Evolutionary conservation across 2,329 filamentous ascomycete genomes (phyloP), one percentile per base, ranked within the genome.

Genomic region (Pseudogymnoascus sp.): DNA sequence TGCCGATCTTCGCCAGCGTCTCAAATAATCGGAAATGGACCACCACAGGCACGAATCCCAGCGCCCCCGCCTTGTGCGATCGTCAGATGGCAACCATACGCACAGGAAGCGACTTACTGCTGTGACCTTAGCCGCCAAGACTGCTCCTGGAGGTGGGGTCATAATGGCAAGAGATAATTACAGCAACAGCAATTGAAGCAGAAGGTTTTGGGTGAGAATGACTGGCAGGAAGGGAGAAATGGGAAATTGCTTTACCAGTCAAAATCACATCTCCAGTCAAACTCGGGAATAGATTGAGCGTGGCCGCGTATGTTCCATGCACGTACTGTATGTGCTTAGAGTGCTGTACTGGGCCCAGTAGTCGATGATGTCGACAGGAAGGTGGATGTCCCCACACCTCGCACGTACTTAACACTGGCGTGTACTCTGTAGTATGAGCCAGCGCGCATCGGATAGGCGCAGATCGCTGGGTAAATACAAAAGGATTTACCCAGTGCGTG

Each of bases 11-110:
- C 6, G 71, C 70, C 1, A 76, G 61, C 22, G 68, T 66, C 16
- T 66, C 63, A 59, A 76, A 76, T 10, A 76, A 66, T 46, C 72
- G 63, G 63, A 76, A 76, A 35, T 74, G 70, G 12, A 74, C 66
- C 0, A 75, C 75, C 19, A 76, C 72, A 2, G 75, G 74, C 2
- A 76, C 68, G 37, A 76, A 76, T 1, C 73, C 75, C n/a, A 76
- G 61, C 0, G 73, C 71, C 11, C 74, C 73, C 1, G 71, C 65
- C 74, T 76, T 24, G 26, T 33, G 41, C 12, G 6, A 31, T 22
- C 28, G 19, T 50, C 14, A 50, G 43, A 50, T 50, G 43, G 43
- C 43, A 16, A 28, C 24, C 12, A n/a, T 50, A 50, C 43, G 14
- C 24, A 14, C 12, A 28, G 14, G 24, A 16, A 28, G 8, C 8